These are phyloP conservation scores for Pseudomicrostroma phylloplanum DNA, from an alignment of 1,284 basidiomycete genomes.

Conservation along the genomic window DNA sequence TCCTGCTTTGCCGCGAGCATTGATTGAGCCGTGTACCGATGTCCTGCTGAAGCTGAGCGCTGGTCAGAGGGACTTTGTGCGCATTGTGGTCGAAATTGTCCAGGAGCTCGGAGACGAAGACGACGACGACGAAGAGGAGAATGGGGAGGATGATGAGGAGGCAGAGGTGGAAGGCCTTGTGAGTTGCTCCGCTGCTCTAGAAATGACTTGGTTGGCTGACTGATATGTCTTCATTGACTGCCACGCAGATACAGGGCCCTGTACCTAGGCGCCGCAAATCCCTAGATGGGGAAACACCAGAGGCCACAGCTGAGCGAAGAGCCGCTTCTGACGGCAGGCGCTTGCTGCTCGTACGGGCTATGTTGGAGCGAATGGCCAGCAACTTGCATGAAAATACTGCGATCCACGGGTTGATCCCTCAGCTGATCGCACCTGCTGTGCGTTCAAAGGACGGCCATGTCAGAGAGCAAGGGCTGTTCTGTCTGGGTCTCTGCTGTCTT, in stretches of 20 bases:
- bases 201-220: too few species aligned
- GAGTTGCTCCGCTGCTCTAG: not conserved
- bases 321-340: slow-evolving; percentile 38
- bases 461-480: slow-evolving; percentile 77
- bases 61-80: slow-evolving; percentile 82
- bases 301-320: slow-evolving; percentile 15
- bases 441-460: slow-evolving; percentile 75
- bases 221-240: too few species aligned
- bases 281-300: slow-evolving; percentile 7
- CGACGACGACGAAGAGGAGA: slow-evolving; percentile 52
- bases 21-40: slow-evolving; percentile 78
- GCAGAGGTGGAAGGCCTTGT: slow-evolving; percentile 17
- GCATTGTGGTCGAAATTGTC: slow-evolving; percentile 87
- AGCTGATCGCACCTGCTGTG: slow-evolving; percentile 84
- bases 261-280: slow-evolving; percentile 2
- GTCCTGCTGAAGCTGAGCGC: slow-evolving; percentile 76
- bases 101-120: slow-evolving; percentile 53
- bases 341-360: slow-evolving; percentile 67
- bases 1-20: slow-evolving; percentile 66
- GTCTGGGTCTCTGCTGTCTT: slow-evolving; percentile 81
- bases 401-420: slow-evolving; percentile 78
- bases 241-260: too few species aligned
- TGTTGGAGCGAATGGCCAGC: slow-evolving; percentile 68
- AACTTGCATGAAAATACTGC: slow-evolving; percentile 87
- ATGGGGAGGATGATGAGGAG: slow-evolving; percentile 25